Evolutionary conservation across 306 rosid genomes (phyloP).

Genomic region (Vigna hirtella): DNA sequence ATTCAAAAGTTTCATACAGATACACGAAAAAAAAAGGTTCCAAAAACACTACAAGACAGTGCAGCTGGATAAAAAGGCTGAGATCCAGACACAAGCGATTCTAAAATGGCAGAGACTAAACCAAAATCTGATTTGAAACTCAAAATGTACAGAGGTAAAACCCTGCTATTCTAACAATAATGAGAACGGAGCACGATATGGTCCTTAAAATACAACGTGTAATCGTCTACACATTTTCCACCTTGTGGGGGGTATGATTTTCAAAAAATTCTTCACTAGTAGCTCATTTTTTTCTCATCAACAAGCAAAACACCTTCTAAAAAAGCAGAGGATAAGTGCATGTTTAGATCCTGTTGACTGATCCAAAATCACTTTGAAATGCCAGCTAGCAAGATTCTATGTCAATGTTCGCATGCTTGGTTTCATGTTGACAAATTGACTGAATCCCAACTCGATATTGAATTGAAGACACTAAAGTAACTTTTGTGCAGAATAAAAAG

Average conservation of each 20-base stretch:
- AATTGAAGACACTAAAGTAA: not conserved
- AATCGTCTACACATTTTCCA: not conserved
- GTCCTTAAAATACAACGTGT: not conserved
- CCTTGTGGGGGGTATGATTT: not conserved
- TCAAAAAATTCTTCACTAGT: conserved; percentile 2
- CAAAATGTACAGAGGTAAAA: conserved; percentile 13
- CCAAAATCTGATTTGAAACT: not conserved
- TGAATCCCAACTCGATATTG: not conserved
- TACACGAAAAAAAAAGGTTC: conserved; percentile 6
- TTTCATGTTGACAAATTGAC: not conserved
- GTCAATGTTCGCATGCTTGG: not conserved
- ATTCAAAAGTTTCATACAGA: conserved; percentile 6
- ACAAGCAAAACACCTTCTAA: not conserved
- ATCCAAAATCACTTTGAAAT: not conserved
- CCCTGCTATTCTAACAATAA: not conserved
- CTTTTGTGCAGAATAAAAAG: not conserved
- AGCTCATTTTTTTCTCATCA: not conserved
- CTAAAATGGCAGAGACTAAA: not conserved
- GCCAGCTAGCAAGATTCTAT: not conserved
- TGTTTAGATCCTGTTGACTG: not conserved
- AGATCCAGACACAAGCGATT: not conserved
- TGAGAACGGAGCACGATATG: not conserved
- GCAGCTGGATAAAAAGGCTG: conserved; percentile 19
- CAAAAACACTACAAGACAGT: conserved; percentile 16
- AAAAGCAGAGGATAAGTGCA: not conserved